These are phyloP conservation scores for Yarrowia yakushimensis DNA, from an alignment of 805 yeast species.

Conservation along the genomic window DNA sequence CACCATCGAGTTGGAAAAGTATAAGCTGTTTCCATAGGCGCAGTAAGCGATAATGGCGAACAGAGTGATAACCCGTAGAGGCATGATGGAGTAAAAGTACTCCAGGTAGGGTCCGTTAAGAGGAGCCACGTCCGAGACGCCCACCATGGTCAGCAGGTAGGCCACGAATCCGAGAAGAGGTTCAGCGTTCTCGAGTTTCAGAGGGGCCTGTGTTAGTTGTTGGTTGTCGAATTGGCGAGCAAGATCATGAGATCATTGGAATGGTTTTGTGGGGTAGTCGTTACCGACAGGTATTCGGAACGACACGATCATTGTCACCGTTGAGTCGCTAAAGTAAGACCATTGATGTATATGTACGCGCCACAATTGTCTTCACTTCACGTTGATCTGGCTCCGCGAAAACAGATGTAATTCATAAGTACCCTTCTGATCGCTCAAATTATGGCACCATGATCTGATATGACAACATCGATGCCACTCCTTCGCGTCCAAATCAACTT, in stretches of 20 bases:
- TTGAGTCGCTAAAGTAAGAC: too few relatives aligned
- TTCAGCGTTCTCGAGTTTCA: constrained; percentile 31
- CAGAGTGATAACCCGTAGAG: constrained; percentile 34
- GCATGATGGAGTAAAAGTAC: constrained; percentile 33
- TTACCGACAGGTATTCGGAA: too few relatives aligned
- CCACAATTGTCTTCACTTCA: too few relatives aligned
- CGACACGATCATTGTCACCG: too few relatives aligned
- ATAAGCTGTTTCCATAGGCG: constrained; percentile 30
- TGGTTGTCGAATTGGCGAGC: too few relatives aligned
- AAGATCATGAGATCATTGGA: too few relatives aligned
- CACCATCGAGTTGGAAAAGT: constrained; percentile 34
- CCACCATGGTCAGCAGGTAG: constrained; percentile 31
- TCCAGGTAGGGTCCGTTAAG: constrained; percentile 31
- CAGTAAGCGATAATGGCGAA: constrained; percentile 31
- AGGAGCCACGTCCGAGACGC: constrained; percentile 34
- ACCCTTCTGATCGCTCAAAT: too few relatives aligned
- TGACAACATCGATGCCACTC: not conserved
- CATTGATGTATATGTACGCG: too few relatives aligned
- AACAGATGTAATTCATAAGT: too few relatives aligned
- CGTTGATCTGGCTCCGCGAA: too few relatives aligned
- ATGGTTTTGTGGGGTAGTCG: too few relatives aligned
- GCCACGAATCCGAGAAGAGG: constrained; percentile 35
- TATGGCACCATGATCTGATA: too few relatives aligned
- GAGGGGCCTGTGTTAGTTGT: constrained; percentile 26
- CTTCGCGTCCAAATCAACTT: not conserved